phyloP scores from a whole-genome alignment of 129 eudicot genomes.

The Logfia minima region DNA sequence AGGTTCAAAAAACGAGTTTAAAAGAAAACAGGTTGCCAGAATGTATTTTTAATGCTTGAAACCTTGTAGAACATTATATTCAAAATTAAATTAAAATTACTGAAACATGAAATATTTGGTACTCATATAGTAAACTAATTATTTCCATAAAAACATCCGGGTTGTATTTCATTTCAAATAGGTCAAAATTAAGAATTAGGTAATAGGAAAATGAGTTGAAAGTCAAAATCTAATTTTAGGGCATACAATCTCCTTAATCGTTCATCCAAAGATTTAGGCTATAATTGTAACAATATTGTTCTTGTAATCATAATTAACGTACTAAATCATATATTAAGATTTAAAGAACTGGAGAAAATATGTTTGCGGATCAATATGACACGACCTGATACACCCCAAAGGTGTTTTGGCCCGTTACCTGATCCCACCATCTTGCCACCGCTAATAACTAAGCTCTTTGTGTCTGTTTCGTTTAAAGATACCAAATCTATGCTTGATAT shows the following conservation, averaged over 20 bases:
- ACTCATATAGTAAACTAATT: neutral
- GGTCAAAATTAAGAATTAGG: neutral
- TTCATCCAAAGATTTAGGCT: neutral
- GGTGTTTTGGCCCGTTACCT: neutral
- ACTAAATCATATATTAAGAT: neutral
- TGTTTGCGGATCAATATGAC: neutral
- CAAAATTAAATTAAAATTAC: neutral
- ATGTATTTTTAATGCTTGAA: conserved; percentile 4
- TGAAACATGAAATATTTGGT: neutral
- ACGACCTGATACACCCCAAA: neutral
- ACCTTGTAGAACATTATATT: neutral
- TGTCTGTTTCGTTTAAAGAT: neutral
- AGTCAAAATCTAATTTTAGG: neutral
- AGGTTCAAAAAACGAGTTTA: neutral
- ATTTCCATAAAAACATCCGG: neutral
- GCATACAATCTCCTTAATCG: neutral
- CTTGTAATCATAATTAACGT: neutral
- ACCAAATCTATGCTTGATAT: neutral
- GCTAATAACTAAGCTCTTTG: neutral
- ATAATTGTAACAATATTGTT: neutral
- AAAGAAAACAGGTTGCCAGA: conserved; percentile 2
- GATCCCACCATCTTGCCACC: neutral
- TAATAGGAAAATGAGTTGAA: neutral
- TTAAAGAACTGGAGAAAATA: neutral
- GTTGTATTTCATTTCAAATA: neutral